Evolutionary conservation across 1,139 yeast species (phyloP), one percentile per base, ranked within the genome.

Genomic region (Kurtzmaniella natalensis): DNA sequence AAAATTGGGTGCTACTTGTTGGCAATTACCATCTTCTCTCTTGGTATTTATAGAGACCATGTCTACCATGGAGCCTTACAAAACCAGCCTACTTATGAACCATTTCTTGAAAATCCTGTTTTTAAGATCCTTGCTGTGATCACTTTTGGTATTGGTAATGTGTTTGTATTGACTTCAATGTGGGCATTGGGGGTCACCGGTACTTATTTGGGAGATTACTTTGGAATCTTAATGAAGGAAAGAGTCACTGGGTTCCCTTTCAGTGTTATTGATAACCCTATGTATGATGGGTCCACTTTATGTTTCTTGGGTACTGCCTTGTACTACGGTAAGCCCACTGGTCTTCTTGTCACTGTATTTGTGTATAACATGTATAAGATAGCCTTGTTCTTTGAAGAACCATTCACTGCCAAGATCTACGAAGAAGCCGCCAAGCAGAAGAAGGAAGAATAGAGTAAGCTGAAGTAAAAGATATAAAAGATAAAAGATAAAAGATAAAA

Each of bases 181-280:
- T 92, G 78, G 66, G 82, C 84, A n/a, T 70, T 92, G 45, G 98
- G 98, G 16, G 77, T 92, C 42, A 89, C 96, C 8, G 98, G 98
- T 11, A 92, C 98, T 14, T 92, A 92, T 53, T 67, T 92, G 42
- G 98, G 98, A 25, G 98, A 92, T 59, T 94, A 92, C 62, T 92
- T 92, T 60, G 98, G 98, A 1, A 89, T 92, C 50, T 73, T 92
- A 50, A 92, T 89, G 94, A 78, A 78, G 43, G 78, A 84, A 44
- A 74, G 95, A 52, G 96, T 92, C 41, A 82, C 94, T n/a, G 81
- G 84, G 1, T 92, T 92, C 71, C 98, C 98, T 16, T 92, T 92
- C 71, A 89, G 81, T 50, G 76, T 88, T 40, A 76, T 82, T 46
- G 82, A 86, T 52, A 92, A 92, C 58, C 98, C 98, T 41, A 92